phyloP scores from a whole-genome alignment of 169 alveolate species.

The Sarcocystis neurona region DNA sequence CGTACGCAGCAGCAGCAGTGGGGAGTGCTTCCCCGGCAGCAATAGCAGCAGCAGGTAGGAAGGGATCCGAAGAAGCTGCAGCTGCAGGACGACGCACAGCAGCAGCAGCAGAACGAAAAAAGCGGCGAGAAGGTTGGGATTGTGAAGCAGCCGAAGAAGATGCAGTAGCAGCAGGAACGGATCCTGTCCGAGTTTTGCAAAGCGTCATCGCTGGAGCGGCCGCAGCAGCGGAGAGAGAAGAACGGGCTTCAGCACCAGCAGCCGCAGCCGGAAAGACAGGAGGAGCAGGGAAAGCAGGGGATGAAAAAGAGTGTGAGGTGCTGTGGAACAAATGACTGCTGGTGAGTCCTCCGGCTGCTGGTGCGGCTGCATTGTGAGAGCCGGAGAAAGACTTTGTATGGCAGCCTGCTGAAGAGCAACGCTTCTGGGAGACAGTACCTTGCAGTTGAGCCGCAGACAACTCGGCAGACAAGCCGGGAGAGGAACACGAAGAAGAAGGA shows the following conservation, averaged over 20 bases:
- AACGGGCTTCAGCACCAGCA: not conserved
- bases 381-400: not conserved
- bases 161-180: not conserved
- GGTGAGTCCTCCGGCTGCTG: not conserved
- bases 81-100: no score
- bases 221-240: not conserved
- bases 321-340: not conserved
- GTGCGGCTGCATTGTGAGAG: no score
- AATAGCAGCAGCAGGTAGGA: no score
- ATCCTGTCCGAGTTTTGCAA: not conserved
- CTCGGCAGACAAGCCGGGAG: not conserved
- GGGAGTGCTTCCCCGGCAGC: no score
- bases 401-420: not conserved
- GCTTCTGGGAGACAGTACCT: not conserved
- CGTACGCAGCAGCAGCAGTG: no score
- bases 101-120: no score
- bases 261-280: not conserved
- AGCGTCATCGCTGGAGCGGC: not conserved
- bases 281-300: not conserved
- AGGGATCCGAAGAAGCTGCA: no score
- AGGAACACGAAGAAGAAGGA: not conserved
- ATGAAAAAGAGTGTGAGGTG: not conserved
- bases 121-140: not conserved
- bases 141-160: not conserved
- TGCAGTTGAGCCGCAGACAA: not conserved